Conservation (phyloP, 2,329 filamentous ascomycete species). For the Lachnellula willkommii region DNA sequence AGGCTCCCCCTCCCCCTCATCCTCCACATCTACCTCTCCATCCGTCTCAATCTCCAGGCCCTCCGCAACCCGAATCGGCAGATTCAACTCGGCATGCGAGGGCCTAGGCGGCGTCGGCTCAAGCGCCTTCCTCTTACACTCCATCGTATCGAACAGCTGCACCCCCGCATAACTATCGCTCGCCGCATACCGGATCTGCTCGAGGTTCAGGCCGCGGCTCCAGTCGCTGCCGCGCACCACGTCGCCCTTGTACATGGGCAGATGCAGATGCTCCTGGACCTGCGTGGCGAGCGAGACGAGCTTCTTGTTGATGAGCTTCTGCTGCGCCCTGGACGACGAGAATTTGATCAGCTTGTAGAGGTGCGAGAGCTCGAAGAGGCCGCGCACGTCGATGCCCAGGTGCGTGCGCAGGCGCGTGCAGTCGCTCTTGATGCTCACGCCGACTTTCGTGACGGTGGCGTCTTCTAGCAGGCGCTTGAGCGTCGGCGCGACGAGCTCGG, state of each 20-base stretch:
- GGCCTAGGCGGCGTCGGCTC: slow-evolving; percentile 67
- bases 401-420: slow-evolving; percentile 62
- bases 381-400: slow-evolving; percentile 58
- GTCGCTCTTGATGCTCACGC: slow-evolving; percentile 70
- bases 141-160: slow-evolving; percentile 67
- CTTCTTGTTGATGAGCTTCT: slow-evolving; percentile 57
- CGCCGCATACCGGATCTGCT: slow-evolving; percentile 71
- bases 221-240: slow-evolving; percentile 69
- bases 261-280: slow-evolving; percentile 62
- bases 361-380: slow-evolving; percentile 77
- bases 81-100: slow-evolving; percentile 58
- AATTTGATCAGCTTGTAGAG: slow-evolving; percentile 73
- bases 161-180: slow-evolving; percentile 77
- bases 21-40: slow-evolving; percentile 19
- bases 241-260: slow-evolving; percentile 70
- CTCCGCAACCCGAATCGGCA: slow-evolving; percentile 55
- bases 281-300: slow-evolving; percentile 63
- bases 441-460: slow-evolving; percentile 63
- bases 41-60: slow-evolving; percentile 32
- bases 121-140: slow-evolving; percentile 61
- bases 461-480: slow-evolving; percentile 70
- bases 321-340: slow-evolving; percentile 42
- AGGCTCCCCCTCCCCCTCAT: slow-evolving; percentile 26
- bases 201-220: slow-evolving; percentile 54
- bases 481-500: slow-evolving; percentile 62